A percentile compares a stretch with the other conserved stretches of the same genome.
These are phyloP conservation scores for Pseudomassariella vexata DNA, from an alignment of 2,329 filamentous ascomycete species.

Conservation along the genomic window DNA sequence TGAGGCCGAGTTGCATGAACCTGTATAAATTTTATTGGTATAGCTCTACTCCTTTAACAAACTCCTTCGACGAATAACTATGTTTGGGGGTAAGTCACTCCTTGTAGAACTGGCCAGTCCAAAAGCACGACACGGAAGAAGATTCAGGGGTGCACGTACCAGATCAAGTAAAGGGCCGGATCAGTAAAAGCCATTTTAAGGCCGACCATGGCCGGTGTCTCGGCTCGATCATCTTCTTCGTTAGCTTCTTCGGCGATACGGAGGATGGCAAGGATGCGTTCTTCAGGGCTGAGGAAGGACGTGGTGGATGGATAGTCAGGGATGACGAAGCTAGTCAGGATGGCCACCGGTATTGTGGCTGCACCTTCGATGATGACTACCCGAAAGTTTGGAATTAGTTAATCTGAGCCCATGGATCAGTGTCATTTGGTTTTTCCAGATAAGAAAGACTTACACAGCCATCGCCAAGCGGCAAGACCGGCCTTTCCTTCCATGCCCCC, in stretches of 20 bases:
- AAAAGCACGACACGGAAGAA: no score
- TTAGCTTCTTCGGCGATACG: constrained; percentile 13
- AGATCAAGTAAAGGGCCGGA: no score
- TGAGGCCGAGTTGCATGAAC: no score
- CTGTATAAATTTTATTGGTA: neutral
- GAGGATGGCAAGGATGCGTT: constrained; percentile 5
- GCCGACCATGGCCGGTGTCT: no score
- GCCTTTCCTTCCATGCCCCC: constrained; percentile 41
- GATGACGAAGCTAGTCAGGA: constrained; percentile 2
- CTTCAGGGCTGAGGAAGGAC: constrained; percentile 1
- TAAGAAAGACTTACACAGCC: constrained; percentile 21
- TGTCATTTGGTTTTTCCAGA: neutral
- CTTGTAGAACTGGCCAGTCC: no score
- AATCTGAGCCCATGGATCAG: no score
- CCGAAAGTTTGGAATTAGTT: neutral
- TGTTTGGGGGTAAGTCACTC: no score
- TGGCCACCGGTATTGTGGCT: constrained; percentile 2
- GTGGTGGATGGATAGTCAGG: constrained; percentile 3
- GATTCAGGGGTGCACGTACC: no score
- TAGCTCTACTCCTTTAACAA: constrained; percentile 1
- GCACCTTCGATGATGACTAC: neutral
- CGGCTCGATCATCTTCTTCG: no score
- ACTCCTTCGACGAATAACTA: constrained; percentile 1
- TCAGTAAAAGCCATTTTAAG: no score
- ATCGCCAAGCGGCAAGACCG: constrained; percentile 45